Evolutionary conservation across 2,329 filamentous ascomycete species (phyloP).

Genomic region (Sodiomyces alkalinus): DNA sequence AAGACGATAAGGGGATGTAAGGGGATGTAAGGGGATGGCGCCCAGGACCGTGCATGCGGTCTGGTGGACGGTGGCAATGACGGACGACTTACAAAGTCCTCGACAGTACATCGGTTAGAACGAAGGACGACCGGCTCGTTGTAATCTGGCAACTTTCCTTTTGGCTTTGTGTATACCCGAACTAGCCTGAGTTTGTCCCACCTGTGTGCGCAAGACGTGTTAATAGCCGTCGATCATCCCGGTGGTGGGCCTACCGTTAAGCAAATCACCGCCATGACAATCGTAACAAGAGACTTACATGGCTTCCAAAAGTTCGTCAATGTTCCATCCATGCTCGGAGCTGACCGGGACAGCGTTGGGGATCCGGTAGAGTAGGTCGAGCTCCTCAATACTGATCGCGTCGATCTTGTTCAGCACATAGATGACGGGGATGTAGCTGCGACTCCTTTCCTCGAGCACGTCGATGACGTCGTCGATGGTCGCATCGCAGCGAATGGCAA

Average conservation of each 20-base stretch:
- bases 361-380: slow-evolving; percentile 91
- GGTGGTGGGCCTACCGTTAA: too few species aligned
- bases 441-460: slow-evolving; percentile 80
- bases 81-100: slow-evolving; percentile 72
- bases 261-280: too few species aligned
- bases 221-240: too few species aligned
- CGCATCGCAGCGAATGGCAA: slow-evolving; percentile 93
- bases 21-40: slow-evolving; percentile 2
- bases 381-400: slow-evolving; percentile 91
- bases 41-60: too few species aligned
- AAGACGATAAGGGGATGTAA: slow-evolving; percentile 1
- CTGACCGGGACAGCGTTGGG: slow-evolving; percentile 96
- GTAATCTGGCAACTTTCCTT: slow-evolving; percentile 90
- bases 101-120: slow-evolving; percentile 69
- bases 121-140: slow-evolving; percentile 78
- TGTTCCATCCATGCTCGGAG: slow-evolving; percentile 93
- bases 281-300: slow-evolving; percentile 40
- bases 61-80: not conserved
- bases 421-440: slow-evolving; percentile 96
- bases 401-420: slow-evolving; percentile 99
- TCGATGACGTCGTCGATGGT: slow-evolving; percentile 97
- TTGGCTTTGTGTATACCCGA: slow-evolving; percentile 95
- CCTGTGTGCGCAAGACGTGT: too few species aligned
- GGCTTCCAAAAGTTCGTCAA: slow-evolving; percentile 89
- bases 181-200: slow-evolving; percentile 92